Evolutionary conservation across 495 filamentous ascomycete genomes (phyloP), one percentile per base, ranked within the genome.

Genomic region (Xylaria sp.): DNA sequence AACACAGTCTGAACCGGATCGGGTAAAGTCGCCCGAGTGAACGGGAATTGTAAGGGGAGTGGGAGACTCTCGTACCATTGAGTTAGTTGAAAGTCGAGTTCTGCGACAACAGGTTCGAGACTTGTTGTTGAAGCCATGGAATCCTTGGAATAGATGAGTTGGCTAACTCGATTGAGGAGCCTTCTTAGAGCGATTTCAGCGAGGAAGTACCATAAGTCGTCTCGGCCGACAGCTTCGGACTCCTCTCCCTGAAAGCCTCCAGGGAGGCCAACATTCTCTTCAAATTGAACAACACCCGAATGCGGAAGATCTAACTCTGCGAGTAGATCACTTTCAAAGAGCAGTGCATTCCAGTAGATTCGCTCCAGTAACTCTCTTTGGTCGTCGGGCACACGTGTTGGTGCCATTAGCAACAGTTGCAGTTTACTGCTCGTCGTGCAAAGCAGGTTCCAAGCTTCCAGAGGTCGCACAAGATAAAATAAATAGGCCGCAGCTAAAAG

Each of bases 21-120:
- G 69, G 88, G 84, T 33, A 92, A 83, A 70, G 90, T 87, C 3
- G 86, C 78, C 57, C 87, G 83, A 52, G 86, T 88, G 73, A 91
- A 90, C 35, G 92, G 93, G 78, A 94, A 94, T 73, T 92, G 91
- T 63, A 95, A 84, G 11, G 92, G 85, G 61, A 88, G 76, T 12
- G 92, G 93, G 43, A 94, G 84, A 74, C 87, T 90, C 72, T 93
- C 91, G 79, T 95, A 94, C 92, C 92, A 95, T 75, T 95, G 92
- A 37, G 89, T 91, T 48, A 94, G 85, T 78, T 94, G 92, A 81
- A 89, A 94, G 78, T 94, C 91, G 43, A 95, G 86, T 80, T 95
- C 92, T 21, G 89, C 90, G 11, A 92, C 92, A 33, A 94, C 88
- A 0, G 92, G 92, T 21, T 92, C 91, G 21, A 94, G 84, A 55